Evolutionary conservation across 2,329 filamentous ascomycete species (phyloP), one percentile per base, ranked within the genome.

Genomic region (Lecanicillium sp.): DNA sequence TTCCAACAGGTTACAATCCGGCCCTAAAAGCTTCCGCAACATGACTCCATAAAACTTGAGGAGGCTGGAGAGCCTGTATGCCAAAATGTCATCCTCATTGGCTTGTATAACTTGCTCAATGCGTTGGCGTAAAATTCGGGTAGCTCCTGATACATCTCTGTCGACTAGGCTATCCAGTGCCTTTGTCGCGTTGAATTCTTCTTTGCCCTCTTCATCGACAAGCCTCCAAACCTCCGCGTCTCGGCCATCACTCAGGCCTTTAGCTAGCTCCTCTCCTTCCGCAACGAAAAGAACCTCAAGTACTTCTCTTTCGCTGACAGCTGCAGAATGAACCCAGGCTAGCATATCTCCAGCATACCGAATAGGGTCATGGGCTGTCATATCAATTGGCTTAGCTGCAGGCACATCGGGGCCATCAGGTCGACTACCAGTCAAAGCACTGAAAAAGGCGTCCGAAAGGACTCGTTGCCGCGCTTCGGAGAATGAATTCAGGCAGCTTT

Each of bases 281-380:
- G 84, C 83, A 30, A 96, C 81, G 55, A 98, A 98, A 1, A 98
- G 68, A 2, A 87, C 79, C 58, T 97, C 90, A 5, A 98, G 70
- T 0, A 89, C 88, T 60, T 98, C 92, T 37, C 86, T 77, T 60
- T 98, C 92, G 22, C 90, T 94, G 1, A 98, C 92, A 0, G 90
- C 83, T 3, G 89, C 85, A 1, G 92, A 95, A 58, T 98, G 92
- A 5, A 84, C 80, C 92, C 92, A 98, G 5, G 92, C 92, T 12
- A 98, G 73, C 89, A 98, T 98, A 56, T 98, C 92, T 38, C 92
- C 88, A 3, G 94, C 80, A 58, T 97, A 97, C 15, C 92, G 79
- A 18, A 97, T 65, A 1, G 87, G 82, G 54, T 98, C 92, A 56
- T 97, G 90, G 1, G 92, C 90, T 10, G 82, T 84, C 50, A 97